Conservation (phyloP, 306 rosid genomes). For the Hylodesmum podocarpum region DNA sequence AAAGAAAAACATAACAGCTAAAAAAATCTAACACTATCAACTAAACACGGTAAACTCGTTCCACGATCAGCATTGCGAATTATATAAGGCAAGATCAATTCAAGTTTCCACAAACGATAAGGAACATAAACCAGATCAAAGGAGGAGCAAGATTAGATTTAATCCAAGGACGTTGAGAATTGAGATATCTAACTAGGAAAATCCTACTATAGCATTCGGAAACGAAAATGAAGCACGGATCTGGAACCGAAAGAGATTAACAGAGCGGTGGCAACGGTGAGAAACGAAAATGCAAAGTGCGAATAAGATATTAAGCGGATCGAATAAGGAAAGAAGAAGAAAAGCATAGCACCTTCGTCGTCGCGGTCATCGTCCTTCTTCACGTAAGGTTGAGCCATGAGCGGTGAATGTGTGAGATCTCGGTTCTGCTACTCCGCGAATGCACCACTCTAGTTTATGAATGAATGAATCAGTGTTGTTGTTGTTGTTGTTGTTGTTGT, state of each 20-base stretch:
- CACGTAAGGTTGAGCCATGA: constrained; percentile 81
- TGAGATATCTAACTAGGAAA: not conserved
- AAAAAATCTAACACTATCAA: constrained; percentile 45
- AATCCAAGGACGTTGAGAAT: constrained; percentile 4
- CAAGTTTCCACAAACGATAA: not conserved
- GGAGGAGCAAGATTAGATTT: constrained; percentile 26
- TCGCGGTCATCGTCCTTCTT: constrained; percentile 98
- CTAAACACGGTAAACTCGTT: constrained; percentile 16
- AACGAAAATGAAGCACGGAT: constrained; percentile 46
- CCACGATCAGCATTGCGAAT: constrained; percentile 47
- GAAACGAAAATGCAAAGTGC: constrained; percentile 19
- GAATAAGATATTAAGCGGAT: constrained; percentile 18
- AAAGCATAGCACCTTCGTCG: constrained; percentile 67
- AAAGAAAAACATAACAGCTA: not conserved
- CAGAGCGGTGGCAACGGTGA: constrained; percentile 14
- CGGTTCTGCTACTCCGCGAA: constrained; percentile 20
- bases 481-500: no score
- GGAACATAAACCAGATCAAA: constrained; percentile 40
- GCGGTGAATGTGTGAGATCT: constrained; percentile 44
- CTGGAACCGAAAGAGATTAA: constrained; percentile 44
- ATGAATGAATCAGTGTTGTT: not conserved
- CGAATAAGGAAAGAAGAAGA: constrained; percentile 13
- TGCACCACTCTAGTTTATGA: constrained; percentile 21
- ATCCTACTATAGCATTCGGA: constrained; percentile 8
- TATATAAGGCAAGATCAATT: constrained; percentile 13